Conservation (phyloP, 2,329 filamentous ascomycete species). For the Talaromyces pinophilus region DNA sequence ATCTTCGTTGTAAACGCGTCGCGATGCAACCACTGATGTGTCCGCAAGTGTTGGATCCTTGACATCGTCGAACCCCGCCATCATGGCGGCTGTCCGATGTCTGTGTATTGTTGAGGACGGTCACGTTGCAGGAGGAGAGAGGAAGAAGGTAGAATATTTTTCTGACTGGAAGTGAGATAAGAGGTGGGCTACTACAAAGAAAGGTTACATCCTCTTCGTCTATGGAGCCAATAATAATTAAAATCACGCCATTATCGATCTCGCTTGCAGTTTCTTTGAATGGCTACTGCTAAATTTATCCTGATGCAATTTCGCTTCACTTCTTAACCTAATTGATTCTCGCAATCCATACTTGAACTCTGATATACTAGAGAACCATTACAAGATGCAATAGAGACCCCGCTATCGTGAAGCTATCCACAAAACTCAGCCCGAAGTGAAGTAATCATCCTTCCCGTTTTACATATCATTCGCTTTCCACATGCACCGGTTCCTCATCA, state of each 20-base stretch:
- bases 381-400: background rate
- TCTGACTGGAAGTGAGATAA: background rate
- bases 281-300: background rate
- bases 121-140: background rate
- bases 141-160: background rate
- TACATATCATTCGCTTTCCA: conserved; percentile 41
- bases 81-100: background rate
- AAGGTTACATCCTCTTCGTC: background rate
- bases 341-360: background rate
- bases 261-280: background rate
- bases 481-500: conserved; percentile 54
- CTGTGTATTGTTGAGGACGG: background rate
- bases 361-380: background rate
- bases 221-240: background rate
- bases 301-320: background rate
- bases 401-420: background rate
- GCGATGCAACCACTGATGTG: conserved; percentile 1
- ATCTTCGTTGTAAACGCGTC: conserved; percentile 2
- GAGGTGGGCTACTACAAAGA: background rate
- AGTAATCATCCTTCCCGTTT: conserved; percentile 30
- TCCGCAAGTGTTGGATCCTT: background rate
- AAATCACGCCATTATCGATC: conserved; percentile 8
- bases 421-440: background rate
- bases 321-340: background rate
- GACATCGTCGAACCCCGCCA: conserved; percentile 5